Conservation (phyloP, 2,329 filamentous ascomycete genomes). For the Trichoderma koningiopsis region DNA sequence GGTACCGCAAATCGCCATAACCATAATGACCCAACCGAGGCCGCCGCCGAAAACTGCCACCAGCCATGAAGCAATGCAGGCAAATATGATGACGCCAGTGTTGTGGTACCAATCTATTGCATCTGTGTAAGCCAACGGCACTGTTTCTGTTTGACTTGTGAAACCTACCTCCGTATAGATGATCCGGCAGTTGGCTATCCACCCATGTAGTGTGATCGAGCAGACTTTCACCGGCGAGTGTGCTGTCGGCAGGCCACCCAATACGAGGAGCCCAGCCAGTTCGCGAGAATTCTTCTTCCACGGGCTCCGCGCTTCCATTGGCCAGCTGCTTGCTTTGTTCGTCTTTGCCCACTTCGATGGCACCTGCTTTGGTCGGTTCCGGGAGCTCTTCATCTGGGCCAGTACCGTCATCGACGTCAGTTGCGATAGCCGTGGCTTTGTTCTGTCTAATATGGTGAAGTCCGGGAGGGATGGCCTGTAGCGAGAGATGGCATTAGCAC, state of each 20-base stretch:
- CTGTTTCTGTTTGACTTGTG: background rate
- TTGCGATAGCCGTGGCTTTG: conserved; percentile 70
- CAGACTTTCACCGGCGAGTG: conserved; percentile 65
- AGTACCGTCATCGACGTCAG: conserved; percentile 75
- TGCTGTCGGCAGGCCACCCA: conserved; percentile 65
- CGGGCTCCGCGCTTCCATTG: conserved; percentile 57
- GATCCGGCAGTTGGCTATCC: conserved; percentile 81
- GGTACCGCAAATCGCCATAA: conserved; percentile 90
- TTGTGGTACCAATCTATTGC: conserved; percentile 96
- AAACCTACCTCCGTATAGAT: conserved; percentile 78
- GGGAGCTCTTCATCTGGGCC: conserved; percentile 76
- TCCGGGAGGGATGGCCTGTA: conserved; percentile 43
- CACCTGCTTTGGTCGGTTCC: conserved; percentile 69
- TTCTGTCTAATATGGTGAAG: conserved; percentile 42
- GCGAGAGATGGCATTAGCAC: conserved; percentile 24
- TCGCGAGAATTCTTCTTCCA: conserved; percentile 48
- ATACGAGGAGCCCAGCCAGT: conserved; percentile 91
- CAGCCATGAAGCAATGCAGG: conserved; percentile 87
- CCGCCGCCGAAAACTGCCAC: conserved; percentile 88
- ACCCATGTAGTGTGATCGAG: conserved; percentile 87
- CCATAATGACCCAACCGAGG: conserved; percentile 86
- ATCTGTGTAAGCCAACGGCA: background rate
- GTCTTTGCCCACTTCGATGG: conserved; percentile 57
- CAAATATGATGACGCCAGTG: conserved; percentile 88
- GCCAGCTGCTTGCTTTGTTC: conserved; percentile 50